These are phyloP conservation scores for Astragalus membranaceus DNA, from an alignment of 306 rosid genomes.

Conservation along the genomic window DNA sequence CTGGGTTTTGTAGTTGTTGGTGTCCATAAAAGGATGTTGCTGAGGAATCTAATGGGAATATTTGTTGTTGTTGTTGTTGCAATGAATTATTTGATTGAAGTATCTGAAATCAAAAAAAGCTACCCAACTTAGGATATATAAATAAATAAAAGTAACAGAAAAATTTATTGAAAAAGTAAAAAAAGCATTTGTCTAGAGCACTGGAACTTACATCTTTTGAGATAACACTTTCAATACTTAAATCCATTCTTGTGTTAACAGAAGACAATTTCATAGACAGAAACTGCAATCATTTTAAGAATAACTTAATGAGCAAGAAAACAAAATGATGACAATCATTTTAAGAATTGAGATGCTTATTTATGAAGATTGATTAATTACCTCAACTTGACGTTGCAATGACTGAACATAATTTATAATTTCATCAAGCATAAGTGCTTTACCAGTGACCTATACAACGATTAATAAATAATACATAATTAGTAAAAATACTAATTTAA, in stretches of 20 bases:
- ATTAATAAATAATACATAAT: conserved; percentile 1
- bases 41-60: conserved; percentile 70
- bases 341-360: conserved; percentile 21
- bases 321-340: conserved; percentile 13
- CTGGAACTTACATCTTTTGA: conserved; percentile 70
- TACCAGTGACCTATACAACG: conserved; percentile 77
- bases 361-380: conserved; percentile 30
- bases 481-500: conserved; percentile 9
- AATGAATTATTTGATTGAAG: conserved; percentile 54
- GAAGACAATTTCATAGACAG: conserved; percentile 93
- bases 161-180: conserved; percentile 3
- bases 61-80: conserved; percentile 48
- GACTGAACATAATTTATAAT: conserved; percentile 98
- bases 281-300: conserved; percentile 46
- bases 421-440: conserved; percentile 97
- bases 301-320: conserved; percentile 27
- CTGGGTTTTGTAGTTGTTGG: conserved; percentile 46
- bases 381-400: conserved; percentile 97
- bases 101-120: conserved; percentile 40
- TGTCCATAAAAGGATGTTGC: conserved; percentile 59
- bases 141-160: background rate
- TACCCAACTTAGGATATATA: conserved; percentile 1
- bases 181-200: conserved; percentile 13
- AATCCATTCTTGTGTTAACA: conserved; percentile 77
- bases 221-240: conserved; percentile 53